Percentiles rank a stretch among this genome's conserved stretches.
These are phyloP conservation scores for Knufia fluminis DNA, from an alignment of 2,329 filamentous ascomycete genomes.

Conservation along the genomic window DNA sequence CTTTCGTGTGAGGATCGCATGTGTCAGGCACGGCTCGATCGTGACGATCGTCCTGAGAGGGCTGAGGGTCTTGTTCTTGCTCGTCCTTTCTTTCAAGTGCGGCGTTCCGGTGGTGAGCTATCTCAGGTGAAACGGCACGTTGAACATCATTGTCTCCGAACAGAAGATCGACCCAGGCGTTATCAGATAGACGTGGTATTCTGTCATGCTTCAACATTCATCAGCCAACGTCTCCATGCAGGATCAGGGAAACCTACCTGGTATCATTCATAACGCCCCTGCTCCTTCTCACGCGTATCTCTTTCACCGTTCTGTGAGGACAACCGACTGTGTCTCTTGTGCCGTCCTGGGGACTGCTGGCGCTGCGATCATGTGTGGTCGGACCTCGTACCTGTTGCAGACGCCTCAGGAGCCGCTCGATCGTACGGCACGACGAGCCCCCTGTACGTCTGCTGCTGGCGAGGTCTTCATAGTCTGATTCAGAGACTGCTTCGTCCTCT, in stretches of 20 bases:
- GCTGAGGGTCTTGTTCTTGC: no score
- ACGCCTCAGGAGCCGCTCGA: neutral
- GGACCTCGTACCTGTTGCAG: neutral
- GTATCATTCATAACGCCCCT: neutral
- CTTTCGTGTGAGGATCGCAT: no score
- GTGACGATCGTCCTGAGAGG: no score
- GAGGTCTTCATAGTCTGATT: neutral
- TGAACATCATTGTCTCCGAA: neutral
- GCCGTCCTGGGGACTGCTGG: neutral
- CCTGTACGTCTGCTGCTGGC: neutral
- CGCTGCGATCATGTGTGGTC: neutral
- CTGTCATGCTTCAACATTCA: neutral
- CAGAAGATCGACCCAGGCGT: neutral
- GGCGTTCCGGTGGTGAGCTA: neutral
- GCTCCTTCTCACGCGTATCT: neutral
- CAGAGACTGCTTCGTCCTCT: neutral
- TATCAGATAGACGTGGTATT: neutral
- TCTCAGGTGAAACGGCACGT: neutral
- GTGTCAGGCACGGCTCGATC: no score
- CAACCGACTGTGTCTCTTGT: no score
- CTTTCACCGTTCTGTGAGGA: neutral
- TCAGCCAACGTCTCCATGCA: neutral
- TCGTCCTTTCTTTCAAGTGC: neutral
- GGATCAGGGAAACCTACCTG: neutral
- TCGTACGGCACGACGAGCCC: neutral